Conservation (phyloP, 2,329 filamentous ascomycete species). For the Fusarium lyarnte region DNA sequence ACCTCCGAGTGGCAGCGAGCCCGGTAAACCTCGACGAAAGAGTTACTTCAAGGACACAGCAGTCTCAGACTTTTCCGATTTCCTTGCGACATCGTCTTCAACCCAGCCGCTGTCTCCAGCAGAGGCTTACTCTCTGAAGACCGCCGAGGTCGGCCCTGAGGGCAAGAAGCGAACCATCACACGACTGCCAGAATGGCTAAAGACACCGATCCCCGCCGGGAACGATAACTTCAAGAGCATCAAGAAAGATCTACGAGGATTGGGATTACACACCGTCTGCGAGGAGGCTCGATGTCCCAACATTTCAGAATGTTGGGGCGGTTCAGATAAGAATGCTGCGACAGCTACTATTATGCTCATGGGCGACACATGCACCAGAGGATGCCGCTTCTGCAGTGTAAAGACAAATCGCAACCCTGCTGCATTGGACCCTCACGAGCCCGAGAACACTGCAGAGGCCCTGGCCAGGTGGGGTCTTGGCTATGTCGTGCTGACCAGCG, state of each 20-base stretch:
- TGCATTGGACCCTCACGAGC: slow-evolving; percentile 93
- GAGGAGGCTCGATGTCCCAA: slow-evolving; percentile 98
- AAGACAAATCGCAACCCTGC: slow-evolving; percentile 82
- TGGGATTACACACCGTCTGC: slow-evolving; percentile 94
- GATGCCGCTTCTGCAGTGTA: slow-evolving; percentile 96
- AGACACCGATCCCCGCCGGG: slow-evolving; percentile 89
- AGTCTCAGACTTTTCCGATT: slow-evolving; percentile 67
- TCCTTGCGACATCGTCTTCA: slow-evolving; percentile 57
- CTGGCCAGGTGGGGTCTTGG: slow-evolving; percentile 92
- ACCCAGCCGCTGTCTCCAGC: slow-evolving; percentile 56
- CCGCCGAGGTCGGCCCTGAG: slow-evolving; percentile 70
- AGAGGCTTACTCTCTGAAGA: slow-evolving; percentile 69
- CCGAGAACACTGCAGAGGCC: slow-evolving; percentile 95
- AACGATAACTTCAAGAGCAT: slow-evolving; percentile 91
- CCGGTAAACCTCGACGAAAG: slow-evolving; percentile 47
- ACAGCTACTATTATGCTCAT: slow-evolving; percentile 99
- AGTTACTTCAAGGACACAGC: slow-evolving; percentile 69
- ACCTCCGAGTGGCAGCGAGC: slow-evolving; percentile 47
- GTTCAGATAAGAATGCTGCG: slow-evolving; percentile 84
- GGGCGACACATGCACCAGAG: slow-evolving; percentile 97
- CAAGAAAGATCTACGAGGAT: slow-evolving; percentile 88
- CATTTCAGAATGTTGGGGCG: slow-evolving; percentile 98
- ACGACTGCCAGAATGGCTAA: slow-evolving; percentile 91
- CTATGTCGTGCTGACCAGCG: slow-evolving; percentile 93
- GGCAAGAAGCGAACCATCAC: slow-evolving; percentile 72